Evolutionary conservation across 441 rosid genomes (phyloP), one percentile per base, ranked within the genome.

Genomic region (Pelargonium fulgidum): DNA sequence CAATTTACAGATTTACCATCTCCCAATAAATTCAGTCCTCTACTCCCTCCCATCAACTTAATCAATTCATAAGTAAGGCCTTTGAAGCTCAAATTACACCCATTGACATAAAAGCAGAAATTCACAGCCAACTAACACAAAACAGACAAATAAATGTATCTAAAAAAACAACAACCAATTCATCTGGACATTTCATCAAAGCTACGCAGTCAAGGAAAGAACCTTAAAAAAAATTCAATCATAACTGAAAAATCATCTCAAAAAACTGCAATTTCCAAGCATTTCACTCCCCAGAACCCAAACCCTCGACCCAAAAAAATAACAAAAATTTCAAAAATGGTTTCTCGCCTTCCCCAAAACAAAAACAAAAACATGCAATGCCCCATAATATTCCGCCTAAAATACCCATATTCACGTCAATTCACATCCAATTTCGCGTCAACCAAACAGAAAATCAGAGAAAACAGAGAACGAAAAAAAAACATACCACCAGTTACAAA

Each of bases 401-500:
- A 24, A 24, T 24, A 24, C 26, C 26, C 26, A 24, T 0, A 24
- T 24, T 24, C 26, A 24, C 26, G 26, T 24, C 26, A 24, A 24
- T 24, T 24, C 26, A 24, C 26, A 24, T 24, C 26, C 26, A 24
- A 24, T 24, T 24, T 24, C 2, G 26, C 26, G 26, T 24, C 26
- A 24, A 24, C 26, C 26, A 24, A 29, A 54, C 9, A 36, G 10
- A 48, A 13, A 11, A 8, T 63, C 0, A 3, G 2, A 36, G 44
- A 26, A 41, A 66, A 42, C 41, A 5, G 26, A 65, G 64, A 45
- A 39, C 26, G 26, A 42, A 59, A 36, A 71, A 5, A 14, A 13
- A 61, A 84, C 92, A 24, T 39, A 92, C 98, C 96, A 89, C 98
- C 98, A 92, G 0, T 87, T 82, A 79, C 61, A 78, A 71, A 86